Conservation (phyloP, 116 monocot genomes). For the Phalaenopsis hybrid region DNA sequence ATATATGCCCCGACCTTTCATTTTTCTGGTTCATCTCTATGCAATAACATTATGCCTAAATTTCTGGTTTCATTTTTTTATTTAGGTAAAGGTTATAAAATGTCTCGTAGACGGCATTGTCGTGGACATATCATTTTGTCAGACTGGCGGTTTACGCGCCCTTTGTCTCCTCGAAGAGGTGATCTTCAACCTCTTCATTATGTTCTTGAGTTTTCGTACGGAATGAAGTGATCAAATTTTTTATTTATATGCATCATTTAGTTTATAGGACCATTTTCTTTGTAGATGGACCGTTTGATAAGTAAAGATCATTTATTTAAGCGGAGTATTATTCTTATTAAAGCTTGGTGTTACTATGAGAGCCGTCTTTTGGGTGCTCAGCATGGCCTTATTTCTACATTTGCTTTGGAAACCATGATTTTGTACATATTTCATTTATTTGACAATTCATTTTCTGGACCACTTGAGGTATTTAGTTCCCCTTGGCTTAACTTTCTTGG, state of each 20-base stretch:
- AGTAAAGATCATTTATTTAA: conserved; percentile 80
- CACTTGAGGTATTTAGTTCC: conserved; percentile 63
- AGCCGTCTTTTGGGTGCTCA: conserved; percentile 98
- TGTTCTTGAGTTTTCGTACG: conserved; percentile 5
- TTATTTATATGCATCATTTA: neutral
- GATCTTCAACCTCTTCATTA: conserved; percentile 11
- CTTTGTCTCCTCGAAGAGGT: conserved; percentile 97
- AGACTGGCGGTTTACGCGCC: conserved; percentile 83
- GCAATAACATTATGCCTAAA: conserved; percentile 3
- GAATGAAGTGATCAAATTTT: conserved; percentile 1
- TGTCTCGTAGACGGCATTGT: conserved; percentile 95
- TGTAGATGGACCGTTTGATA: conserved; percentile 72
- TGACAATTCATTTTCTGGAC: conserved; percentile 80
- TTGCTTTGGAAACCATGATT: conserved; percentile 93
- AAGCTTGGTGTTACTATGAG: conserved; percentile 99
- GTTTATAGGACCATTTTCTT: neutral
- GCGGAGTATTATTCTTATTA: conserved; percentile 89
- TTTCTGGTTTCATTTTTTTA: conserved; percentile 1
- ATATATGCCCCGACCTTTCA: neutral
- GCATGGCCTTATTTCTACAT: conserved; percentile 96
- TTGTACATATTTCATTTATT: conserved; percentile 94
- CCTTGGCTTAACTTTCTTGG: neutral
- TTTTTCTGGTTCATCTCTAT: neutral
- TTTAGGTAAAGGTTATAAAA: conserved; percentile 92
- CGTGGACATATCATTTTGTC: conserved; percentile 95